phyloP scores from a whole-genome alignment of 1,139 yeast species.

The Protomyces pachydermus region DNA sequence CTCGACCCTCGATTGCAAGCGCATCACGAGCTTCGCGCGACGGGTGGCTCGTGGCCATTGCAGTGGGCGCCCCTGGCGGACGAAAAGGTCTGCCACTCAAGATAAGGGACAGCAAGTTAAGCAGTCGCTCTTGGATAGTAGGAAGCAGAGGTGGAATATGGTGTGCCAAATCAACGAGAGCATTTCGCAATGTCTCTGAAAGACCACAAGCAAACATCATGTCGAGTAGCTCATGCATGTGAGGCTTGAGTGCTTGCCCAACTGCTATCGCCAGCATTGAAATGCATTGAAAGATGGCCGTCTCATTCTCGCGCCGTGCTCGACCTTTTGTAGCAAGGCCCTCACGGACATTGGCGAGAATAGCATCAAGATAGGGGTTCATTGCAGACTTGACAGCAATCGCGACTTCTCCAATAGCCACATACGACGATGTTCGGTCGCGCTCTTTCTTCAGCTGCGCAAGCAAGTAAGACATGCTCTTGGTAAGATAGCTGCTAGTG shows the following conservation, averaged over 20 bases:
- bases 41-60: slow-evolving; percentile 53
- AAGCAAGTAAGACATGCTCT: slow-evolving; percentile 70
- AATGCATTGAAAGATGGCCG: slow-evolving; percentile 83
- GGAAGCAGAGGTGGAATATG: slow-evolving; percentile 77
- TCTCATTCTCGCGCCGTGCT: slow-evolving; percentile 67
- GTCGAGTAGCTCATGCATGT: slow-evolving; percentile 76
- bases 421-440: slow-evolving; percentile 72
- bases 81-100: slow-evolving; percentile 75
- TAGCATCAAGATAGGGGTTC: slow-evolving; percentile 82
- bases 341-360: slow-evolving; percentile 75
- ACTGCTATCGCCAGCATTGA: slow-evolving; percentile 83
- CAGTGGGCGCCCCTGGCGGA: slow-evolving; percentile 84
- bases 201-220: slow-evolving; percentile 77
- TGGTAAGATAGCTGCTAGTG: slow-evolving; percentile 74
- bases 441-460: slow-evolving; percentile 70
- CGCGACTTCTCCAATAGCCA: slow-evolving; percentile 82
- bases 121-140: slow-evolving; percentile 62
- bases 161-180: slow-evolving; percentile 60
- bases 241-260: slow-evolving; percentile 92
- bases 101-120: slow-evolving; percentile 70
- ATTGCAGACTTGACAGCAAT: slow-evolving; percentile 79
- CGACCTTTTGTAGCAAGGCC: slow-evolving; percentile 69
- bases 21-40: slow-evolving; percentile 75
- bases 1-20: slow-evolving; percentile 48
- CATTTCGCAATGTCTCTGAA: slow-evolving; percentile 71